These are phyloP conservation scores for Dioscorea cayenensis DNA, from an alignment of 116 monocot genomes.

Conservation along the genomic window DNA sequence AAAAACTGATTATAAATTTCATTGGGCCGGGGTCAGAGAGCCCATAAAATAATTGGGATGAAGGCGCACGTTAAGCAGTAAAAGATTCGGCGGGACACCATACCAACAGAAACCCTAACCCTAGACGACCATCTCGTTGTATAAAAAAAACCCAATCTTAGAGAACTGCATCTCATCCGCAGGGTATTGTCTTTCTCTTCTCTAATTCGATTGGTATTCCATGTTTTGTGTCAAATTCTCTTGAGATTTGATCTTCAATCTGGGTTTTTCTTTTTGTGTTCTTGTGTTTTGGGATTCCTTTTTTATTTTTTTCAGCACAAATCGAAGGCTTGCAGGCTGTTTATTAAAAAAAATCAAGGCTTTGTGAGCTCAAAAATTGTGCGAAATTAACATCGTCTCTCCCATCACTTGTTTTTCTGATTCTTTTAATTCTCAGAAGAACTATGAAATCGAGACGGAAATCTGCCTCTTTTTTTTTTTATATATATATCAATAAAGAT, in stretches of 20 bases:
- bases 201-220: too few species aligned
- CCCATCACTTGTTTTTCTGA: neutral
- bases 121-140: too few species aligned
- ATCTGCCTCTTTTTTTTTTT: neutral
- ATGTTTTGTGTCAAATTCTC: too few species aligned
- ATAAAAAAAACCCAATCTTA: too few species aligned
- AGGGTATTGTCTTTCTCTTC: too few species aligned
- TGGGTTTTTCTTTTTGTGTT: neutral
- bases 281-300: neutral
- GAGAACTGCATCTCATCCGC: too few species aligned
- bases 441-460: neutral
- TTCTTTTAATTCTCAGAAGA: neutral
- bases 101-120: too few species aligned
- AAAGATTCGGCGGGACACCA: too few species aligned
- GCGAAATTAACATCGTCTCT: neutral
- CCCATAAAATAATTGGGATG: too few species aligned
- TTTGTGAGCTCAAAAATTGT: neutral
- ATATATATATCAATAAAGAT: neutral
- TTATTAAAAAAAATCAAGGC: neutral
- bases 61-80: too few species aligned
- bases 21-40: too few species aligned
- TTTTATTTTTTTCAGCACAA: neutral
- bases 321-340: neutral
- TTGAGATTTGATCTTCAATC: neutral
- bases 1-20: too few species aligned